Evolutionary conservation across 2,329 filamentous ascomycete genomes (phyloP).

Genomic region (Ramularia collo-cygni): DNA sequence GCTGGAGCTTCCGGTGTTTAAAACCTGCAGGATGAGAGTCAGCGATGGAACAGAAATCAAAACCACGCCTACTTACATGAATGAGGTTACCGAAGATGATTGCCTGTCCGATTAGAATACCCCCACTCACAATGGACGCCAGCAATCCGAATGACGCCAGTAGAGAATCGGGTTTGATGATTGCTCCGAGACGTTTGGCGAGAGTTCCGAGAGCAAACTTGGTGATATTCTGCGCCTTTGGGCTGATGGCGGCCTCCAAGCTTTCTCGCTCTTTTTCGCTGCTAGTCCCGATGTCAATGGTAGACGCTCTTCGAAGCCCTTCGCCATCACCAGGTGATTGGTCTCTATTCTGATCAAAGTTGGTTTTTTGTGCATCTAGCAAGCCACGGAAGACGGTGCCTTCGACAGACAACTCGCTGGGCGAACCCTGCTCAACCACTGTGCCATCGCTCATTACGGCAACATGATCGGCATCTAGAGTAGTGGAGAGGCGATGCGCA

Average conservation of each 20-base stretch:
- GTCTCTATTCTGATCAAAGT: constrained; percentile 6
- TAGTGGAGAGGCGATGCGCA: constrained; percentile 68
- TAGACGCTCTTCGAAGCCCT: constrained; percentile 2
- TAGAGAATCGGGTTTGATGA: constrained; percentile 31
- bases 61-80: constrained; percentile 8
- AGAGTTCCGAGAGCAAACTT: constrained; percentile 12
- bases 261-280: not conserved
- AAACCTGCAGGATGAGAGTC: constrained; percentile 24
- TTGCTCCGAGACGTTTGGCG: constrained; percentile 9
- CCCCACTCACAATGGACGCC: constrained; percentile 41
- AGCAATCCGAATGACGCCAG: constrained; percentile 37
- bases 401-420: constrained; percentile 46
- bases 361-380: constrained; percentile 23
- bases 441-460: constrained; percentile 65
- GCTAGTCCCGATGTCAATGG: not conserved
- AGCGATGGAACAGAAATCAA: not conserved
- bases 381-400: constrained; percentile 24
- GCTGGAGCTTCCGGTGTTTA: constrained; percentile 39
- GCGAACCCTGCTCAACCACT: constrained; percentile 57
- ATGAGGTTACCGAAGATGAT: constrained; percentile 51
- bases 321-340: not conserved
- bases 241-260: not conserved
- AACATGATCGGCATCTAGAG: constrained; percentile 73
- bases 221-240: not conserved
- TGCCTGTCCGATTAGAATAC: constrained; percentile 53